phyloP scores from a whole-genome alignment of 2,329 filamentous ascomycete genomes.

The Botrytis elliptica region DNA sequence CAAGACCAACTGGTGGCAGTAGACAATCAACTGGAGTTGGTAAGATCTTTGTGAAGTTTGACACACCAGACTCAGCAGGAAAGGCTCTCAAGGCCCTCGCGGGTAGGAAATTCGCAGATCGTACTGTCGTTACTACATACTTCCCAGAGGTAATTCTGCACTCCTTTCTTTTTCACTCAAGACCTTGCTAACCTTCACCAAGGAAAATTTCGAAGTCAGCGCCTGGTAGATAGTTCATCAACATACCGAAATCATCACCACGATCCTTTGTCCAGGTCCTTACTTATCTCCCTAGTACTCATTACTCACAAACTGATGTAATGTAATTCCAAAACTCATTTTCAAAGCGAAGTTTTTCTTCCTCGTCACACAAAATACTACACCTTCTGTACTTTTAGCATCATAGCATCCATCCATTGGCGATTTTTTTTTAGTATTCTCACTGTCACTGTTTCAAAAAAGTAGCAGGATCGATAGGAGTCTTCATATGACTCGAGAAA shows the following conservation, averaged over 20 bases:
- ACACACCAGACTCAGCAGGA: conserved; percentile 71
- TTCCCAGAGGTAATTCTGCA: conserved; percentile 73
- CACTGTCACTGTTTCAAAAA: neutral
- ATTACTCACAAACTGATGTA: conserved; percentile 4
- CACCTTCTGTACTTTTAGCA: conserved; percentile 15
- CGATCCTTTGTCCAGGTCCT: neutral
- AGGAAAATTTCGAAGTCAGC: conserved; percentile 82
- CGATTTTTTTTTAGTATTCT: neutral
- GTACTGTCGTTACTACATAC: conserved; percentile 94
- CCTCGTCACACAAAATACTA: neutral
- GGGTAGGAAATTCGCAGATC: conserved; percentile 91
- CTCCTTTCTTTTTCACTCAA: neutral
- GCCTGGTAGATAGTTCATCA: conserved; percentile 37
- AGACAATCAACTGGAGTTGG: conserved; percentile 86
- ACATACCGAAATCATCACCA: neutral
- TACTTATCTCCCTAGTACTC: neutral
- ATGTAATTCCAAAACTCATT: neutral
- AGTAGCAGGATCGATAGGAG: conserved; percentile 1
- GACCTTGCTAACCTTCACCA: conserved; percentile 39
- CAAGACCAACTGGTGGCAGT: conserved; percentile 78
- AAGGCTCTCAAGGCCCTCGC: conserved; percentile 88
- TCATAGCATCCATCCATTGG: neutral
- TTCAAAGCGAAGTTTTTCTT: neutral
- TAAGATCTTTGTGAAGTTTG: conserved; percentile 97
- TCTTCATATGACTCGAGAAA: conserved; percentile 4